Base-by-base conservation (phyloP, 2,329 filamentous ascomycete genomes). In the Colletotrichum eleusines region DNA sequence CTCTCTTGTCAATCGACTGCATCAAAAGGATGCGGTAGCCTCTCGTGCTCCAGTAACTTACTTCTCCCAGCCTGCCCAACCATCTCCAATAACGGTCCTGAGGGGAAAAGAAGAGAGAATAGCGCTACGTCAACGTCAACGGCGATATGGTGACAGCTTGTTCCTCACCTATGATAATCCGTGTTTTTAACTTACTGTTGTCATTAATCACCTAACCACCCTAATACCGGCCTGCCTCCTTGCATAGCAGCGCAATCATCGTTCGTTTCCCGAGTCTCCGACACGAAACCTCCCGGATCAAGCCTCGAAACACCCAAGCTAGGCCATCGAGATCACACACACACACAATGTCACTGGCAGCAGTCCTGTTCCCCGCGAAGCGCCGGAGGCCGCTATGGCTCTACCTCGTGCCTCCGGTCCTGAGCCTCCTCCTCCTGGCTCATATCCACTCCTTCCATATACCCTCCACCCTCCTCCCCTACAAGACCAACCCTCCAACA, bases 381-480 rank as follows among this genome's bases (percentile, higher is more conserved):
- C 55, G 57, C 1, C 57, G 57, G 18, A 44, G 61, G 53, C 66
- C 66, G 28, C 12, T 54, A 40, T 66, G 63, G 50, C 35, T 28
- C 31, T 33, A 53, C 63, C 20, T 71, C 63, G 28, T 61, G 4
- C 26, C 64, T 35, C 6, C 44, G 1, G n/a, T 58, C 33, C 48
- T 57, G 3, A 2, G 48, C 51, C 28, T 63, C 42, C 53, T 64
- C 59, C 31, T 33, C 55, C 35, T 58, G 5, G n/a, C 28, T 12
- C 42, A 50, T n/a, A 26, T 16, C 18, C 14, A 55, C 53, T 55
- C 62, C 31, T 48, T 48, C n/a, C 44, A 16, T 40, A 16, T 16
- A 16, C 46, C 54, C 46, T 42, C 53, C 35, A 66, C 33, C 42
- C n/a, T 67, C 23, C 38, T 65, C 20, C 63, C 14, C n/a, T 26